phyloP scores from a whole-genome alignment of 768 basidiomycete genomes.

The Xerocomus spinulosus region DNA sequence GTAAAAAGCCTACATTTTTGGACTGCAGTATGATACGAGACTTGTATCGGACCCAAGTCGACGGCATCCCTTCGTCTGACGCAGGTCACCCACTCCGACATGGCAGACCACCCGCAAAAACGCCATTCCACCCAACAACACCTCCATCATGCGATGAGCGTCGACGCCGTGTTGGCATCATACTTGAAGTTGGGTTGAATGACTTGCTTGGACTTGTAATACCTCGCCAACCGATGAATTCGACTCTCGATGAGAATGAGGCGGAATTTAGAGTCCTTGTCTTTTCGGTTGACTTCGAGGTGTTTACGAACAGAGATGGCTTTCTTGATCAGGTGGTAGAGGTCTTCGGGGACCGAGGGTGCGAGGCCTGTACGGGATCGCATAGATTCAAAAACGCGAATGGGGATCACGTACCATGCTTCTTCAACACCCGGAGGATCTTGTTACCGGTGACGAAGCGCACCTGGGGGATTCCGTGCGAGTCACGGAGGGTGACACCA shows the following conservation, averaged over 20 bases:
- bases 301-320: constrained; percentile 99
- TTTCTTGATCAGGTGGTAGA: constrained; percentile 99
- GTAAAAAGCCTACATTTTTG: constrained; percentile 20
- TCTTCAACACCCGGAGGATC: constrained; percentile 96
- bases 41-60: constrained; percentile 7
- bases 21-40: constrained; percentile 4
- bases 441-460: constrained; percentile 99
- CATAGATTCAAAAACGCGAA: too few species aligned
- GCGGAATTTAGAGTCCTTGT: constrained; percentile 97
- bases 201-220: constrained; percentile 99
- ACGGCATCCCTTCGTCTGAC: not conserved
- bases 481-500: constrained; percentile 96
- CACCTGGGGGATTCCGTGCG: constrained; percentile 97
- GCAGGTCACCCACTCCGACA: not conserved
- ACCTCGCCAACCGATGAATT: constrained; percentile 95
- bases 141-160: constrained; percentile 65
- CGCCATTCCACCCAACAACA: not conserved
- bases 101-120: not conserved
- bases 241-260: constrained; percentile 98
- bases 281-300: constrained; percentile 95
- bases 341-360: constrained; percentile 97
- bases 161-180: constrained; percentile 92
- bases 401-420: constrained; percentile 63
- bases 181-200: constrained; percentile 98
- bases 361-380: constrained; percentile 96